These are phyloP conservation scores for Leccinum arenicola DNA, from an alignment of 768 basidiomycete genomes.

Conservation along the genomic window DNA sequence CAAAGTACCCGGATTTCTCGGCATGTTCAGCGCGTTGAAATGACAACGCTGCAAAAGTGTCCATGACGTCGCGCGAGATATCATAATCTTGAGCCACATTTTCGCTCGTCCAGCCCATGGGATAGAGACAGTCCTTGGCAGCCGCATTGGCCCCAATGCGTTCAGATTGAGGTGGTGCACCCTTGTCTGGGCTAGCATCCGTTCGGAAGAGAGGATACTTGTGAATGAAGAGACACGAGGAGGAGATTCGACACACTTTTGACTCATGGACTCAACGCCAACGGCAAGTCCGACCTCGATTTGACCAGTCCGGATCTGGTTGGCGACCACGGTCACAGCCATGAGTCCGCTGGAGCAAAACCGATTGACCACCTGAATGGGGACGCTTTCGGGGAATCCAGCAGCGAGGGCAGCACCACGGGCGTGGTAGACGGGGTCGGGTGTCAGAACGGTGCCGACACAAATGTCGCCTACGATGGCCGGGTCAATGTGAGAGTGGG, in stretches of 20 bases:
- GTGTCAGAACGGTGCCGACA: slow-evolving; percentile 73
- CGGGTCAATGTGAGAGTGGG: slow-evolving; percentile 59
- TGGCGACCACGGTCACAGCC: slow-evolving; percentile 74
- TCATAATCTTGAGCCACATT: slow-evolving; percentile 77
- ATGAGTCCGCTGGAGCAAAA: slow-evolving; percentile 88
- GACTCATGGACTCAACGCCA: slow-evolving; percentile 86
- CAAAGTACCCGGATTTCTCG: slow-evolving; percentile 62
- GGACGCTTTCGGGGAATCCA: slow-evolving; percentile 75
- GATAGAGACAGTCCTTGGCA: slow-evolving; percentile 59
- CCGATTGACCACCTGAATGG: slow-evolving; percentile 71
- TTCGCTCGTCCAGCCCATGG: slow-evolving; percentile 91
- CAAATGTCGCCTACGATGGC: slow-evolving; percentile 71
- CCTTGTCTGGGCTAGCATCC: slow-evolving; percentile 54
- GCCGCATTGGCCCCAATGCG: slow-evolving; percentile 52
- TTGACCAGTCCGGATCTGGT: slow-evolving; percentile 73
- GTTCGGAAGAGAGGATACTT: neutral
- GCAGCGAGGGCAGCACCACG: slow-evolving; percentile 75
- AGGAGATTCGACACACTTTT: slow-evolving; percentile 46
- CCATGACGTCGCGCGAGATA: slow-evolving; percentile 73
- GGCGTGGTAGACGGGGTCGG: slow-evolving; percentile 65
- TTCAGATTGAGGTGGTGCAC: slow-evolving; percentile 59
- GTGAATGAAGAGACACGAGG: neutral
- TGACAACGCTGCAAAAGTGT: slow-evolving; percentile 68
- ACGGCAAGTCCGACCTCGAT: slow-evolving; percentile 78
- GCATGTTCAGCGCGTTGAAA: slow-evolving; percentile 79